Base-by-base conservation (phyloP, 2,329 filamentous ascomycete genomes). In the Penicillium sp. region DNA sequence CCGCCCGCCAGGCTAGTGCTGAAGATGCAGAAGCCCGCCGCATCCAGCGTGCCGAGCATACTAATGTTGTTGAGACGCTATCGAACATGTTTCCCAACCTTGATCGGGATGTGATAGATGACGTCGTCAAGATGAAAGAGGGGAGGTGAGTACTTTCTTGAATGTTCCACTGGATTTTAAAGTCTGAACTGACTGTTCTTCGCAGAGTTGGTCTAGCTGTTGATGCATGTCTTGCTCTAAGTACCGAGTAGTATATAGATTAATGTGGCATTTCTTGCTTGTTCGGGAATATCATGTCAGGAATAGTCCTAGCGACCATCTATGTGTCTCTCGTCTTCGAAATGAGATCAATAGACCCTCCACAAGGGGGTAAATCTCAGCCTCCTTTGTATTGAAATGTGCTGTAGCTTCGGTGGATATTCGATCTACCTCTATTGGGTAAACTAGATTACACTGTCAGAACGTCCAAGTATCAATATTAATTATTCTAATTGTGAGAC, bases 31-130 rank as follows among this genome's bases (percentile, higher is more conserved):
- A 99, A 71, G 93, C 93, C 7, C 84, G 91, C 61, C 81, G 89
- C 14, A 84, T 97, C 56, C 86, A 94, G 62, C 81, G 86, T 34
- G 87, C 88, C 51, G 94, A 99, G 78, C 92, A 97, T 73, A 81
- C 84, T 50, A 93, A 91, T 64, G 86, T 99, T 7, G 93, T 97
- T 2, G 94, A 97, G 76, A 97, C 94, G 34, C 77, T 99, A 53
- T 87, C 90, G 44, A 89, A 91, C 64, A 99, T 99, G 94, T 99
- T 99, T 71, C 94, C 94, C 0, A 91, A 95, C 68, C 78, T 99
- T 47, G 94, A 99, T 72, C 85, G 86, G 66, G 95, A 99, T 45
- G 83, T 99, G 35, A 97, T 99, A 69, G 92, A 92, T 66, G 94
- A 99, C 76, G 94, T 99, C 38, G 94, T 99, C 26, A 86, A 93